phyloP scores from a whole-genome alignment of 1,284 basidiomycete species.

The Volvariella surrecta region DNA sequence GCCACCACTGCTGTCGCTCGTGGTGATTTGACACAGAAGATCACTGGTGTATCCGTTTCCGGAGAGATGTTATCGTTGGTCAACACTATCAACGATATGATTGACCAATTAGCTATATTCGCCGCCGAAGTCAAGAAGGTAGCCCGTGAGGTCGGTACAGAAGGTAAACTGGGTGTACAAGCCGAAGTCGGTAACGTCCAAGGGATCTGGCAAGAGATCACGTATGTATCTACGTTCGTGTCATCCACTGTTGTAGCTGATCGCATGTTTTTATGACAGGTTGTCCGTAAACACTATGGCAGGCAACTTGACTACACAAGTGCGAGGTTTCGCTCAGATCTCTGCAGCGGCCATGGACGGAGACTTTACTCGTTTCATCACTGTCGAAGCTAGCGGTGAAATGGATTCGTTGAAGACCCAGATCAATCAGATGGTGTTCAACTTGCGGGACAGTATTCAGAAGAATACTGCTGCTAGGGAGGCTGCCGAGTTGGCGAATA shows the following conservation, averaged over 20 bases:
- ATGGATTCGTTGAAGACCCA: conserved; percentile 99
- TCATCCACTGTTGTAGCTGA: not conserved
- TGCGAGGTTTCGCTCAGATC: conserved; percentile 98
- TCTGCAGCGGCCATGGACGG: conserved; percentile 98
- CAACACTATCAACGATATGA: conserved; percentile 95
- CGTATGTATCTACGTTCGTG: conserved; percentile 45
- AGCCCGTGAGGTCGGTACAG: conserved; percentile 90
- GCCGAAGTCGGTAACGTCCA: conserved; percentile 96
- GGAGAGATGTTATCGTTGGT: conserved; percentile 95
- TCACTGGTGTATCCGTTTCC: conserved; percentile 85
- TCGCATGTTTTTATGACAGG: conserved; percentile 22
- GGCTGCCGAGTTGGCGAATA: conserved; percentile 93
- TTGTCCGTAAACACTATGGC: conserved; percentile 96
- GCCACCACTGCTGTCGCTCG: conserved; percentile 93
- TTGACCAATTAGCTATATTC: conserved; percentile 89
- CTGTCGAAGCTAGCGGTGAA: conserved; percentile 96
- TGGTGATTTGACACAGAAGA: conserved; percentile 92
- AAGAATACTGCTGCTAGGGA: conserved; percentile 98
- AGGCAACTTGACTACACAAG: conserved; percentile 95
- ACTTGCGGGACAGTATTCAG: conserved; percentile 94
- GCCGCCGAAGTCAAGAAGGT: conserved; percentile 95
- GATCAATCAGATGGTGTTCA: conserved; percentile 99
- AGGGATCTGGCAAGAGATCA: conserved; percentile 98
- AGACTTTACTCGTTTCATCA: conserved; percentile 98
- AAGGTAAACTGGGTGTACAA: conserved; percentile 95